Percentiles rank a stretch among this genome's conserved stretches.
Evolutionary conservation across 345 rosid genomes (phyloP).

Genomic region (Salix arbutifolia): DNA sequence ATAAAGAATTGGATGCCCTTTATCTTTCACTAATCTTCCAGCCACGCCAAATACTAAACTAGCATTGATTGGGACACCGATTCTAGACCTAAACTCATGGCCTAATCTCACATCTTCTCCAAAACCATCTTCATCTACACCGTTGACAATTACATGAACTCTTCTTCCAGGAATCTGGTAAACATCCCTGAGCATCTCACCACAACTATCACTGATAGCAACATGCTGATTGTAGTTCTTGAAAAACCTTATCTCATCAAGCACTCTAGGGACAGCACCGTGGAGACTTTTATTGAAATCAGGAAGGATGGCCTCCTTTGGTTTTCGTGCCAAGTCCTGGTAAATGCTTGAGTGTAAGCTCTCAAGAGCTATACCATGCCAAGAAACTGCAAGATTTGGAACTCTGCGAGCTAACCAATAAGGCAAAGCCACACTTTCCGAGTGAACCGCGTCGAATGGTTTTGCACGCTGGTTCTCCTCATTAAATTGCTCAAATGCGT

Average conservation of each 20-base stretch:
- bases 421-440: slow-evolving; percentile 90
- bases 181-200: slow-evolving; percentile 83
- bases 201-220: slow-evolving; percentile 91
- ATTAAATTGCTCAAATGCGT: slow-evolving; percentile 79
- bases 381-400: slow-evolving; percentile 68
- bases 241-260: slow-evolving; percentile 81
- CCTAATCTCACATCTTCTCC: slow-evolving; percentile 40
- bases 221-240: slow-evolving; percentile 72
- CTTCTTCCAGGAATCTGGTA: slow-evolving; percentile 76
- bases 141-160: slow-evolving; percentile 88
- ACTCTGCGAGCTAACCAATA: slow-evolving; percentile 60
- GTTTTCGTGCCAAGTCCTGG: slow-evolving; percentile 69
- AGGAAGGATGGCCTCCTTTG: slow-evolving; percentile 53
- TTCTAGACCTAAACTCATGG: slow-evolving; percentile 46
- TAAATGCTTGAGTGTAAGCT: slow-evolving; percentile 69
- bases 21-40: slow-evolving; percentile 86
- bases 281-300: slow-evolving; percentile 43
- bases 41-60: slow-evolving; percentile 70
- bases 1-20: slow-evolving; percentile 76
- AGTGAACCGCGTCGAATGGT: slow-evolving; percentile 74
- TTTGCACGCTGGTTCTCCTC: slow-evolving; percentile 46
- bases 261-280: slow-evolving; percentile 65
- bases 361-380: slow-evolving; percentile 96
- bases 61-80: slow-evolving; percentile 52
- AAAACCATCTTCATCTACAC: slow-evolving; percentile 66